Base-by-base conservation (phyloP, 305 asterid genomes). In the Fraxinus platypoda region DNA sequence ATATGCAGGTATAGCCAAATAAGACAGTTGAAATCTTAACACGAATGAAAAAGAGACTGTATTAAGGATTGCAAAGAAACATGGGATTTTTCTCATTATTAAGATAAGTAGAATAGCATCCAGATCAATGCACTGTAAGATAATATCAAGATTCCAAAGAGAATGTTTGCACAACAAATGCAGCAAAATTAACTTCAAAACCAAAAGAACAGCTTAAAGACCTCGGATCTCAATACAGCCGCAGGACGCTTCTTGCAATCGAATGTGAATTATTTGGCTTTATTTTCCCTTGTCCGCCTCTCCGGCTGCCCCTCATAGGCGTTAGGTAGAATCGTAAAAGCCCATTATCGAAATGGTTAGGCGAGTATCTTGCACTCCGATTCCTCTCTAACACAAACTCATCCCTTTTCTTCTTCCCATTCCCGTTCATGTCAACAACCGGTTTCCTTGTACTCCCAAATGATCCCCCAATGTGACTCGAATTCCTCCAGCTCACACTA, bases 241-340 rank as follows among this genome's bases (percentile, higher is more conserved):
- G 86, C 82, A 94, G 88, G 38, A 91, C 95, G 54, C 94, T 94
- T 85, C 98, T 93, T 26, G 97, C 92, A 78, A 92, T 91, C 0
- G 97, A 90, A 64, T 94, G 93, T 11, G 97, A 83, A 82, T 86
- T 87, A 64, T 87, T 88, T 30, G 91, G 92, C 91, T 90, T 90
- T 83, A 86, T 82, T 78, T 90, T 91, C 5, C 90, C 92, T 33
- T 88, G 57, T 1, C 87, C 91, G 33, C 93, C 91, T 89, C 95
- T 91, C 81, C 95, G 89, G 83, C 94, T 88, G 78, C 94, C 81
- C 85, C 96, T 91, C 93, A 89, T 4, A 1, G 98, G 99, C 1
- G 99, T 88, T 88, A 93, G 86, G 87, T 96, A 95, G 85, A 96
- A 92, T 68, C 98, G 88, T 30, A 96, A 85, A 59, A 94, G 95